A percentile compares a stretch with the other conserved stretches of the same genome.
Conservation (phyloP, 345 rosid species). For the Eucalyptus globulus region DNA sequence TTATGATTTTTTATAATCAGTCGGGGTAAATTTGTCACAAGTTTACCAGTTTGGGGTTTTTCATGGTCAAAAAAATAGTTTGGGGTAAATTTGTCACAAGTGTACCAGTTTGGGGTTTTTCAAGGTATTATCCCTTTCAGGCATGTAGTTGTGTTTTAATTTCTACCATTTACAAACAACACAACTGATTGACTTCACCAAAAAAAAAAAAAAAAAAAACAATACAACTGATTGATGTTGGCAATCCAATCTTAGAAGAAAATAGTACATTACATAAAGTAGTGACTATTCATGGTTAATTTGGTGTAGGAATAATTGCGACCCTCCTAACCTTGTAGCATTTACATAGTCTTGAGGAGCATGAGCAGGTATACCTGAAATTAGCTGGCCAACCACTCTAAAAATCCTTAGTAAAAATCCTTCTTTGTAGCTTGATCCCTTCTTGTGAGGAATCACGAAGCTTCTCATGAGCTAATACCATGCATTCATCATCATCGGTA, state of each 20-base stretch:
- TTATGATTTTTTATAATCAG: too few species aligned
- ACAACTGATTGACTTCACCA: neutral
- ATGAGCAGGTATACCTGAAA: neutral
- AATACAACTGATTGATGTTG: neutral
- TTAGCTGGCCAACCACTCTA: neutral
- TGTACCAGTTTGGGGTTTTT: too few species aligned
- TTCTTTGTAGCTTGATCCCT: neutral
- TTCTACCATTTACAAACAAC: neutral
- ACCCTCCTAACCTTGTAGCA: neutral
- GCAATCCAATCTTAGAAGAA: neutral
- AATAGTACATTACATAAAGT: neutral
- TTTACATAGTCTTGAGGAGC: neutral
- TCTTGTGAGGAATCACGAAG: neutral
- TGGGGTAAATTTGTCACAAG: too few species aligned
- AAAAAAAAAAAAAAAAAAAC: neutral
- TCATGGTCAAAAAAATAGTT: too few species aligned
- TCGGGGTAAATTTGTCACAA: too few species aligned
- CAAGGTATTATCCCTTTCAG: neutral
- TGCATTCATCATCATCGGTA: conserved; percentile 35
- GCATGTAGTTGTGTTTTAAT: neutral
- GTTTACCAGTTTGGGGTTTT: too few species aligned
- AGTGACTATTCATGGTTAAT: neutral
- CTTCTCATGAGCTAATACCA: conserved; percentile 53
- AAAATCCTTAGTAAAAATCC: neutral
- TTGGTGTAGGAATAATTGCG: neutral